A percentile compares a stretch with the other conserved stretches of the same genome.
Conservation (phyloP, 2,329 filamentous ascomycete species). For the Diaporthe sp. region DNA sequence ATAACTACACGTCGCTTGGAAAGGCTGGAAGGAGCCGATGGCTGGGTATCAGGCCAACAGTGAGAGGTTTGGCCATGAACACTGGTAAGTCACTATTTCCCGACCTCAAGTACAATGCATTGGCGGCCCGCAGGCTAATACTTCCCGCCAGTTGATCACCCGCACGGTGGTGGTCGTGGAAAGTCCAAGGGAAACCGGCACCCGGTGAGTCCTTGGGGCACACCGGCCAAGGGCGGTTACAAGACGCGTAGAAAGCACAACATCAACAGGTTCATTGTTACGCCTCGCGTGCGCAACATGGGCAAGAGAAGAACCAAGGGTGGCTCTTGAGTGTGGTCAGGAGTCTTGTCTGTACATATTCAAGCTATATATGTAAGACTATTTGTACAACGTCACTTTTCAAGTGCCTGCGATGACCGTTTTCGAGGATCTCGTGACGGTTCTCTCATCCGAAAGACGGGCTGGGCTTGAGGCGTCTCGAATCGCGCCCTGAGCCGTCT, state of each 20-base stretch:
- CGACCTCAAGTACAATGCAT: background rate
- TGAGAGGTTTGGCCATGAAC: conserved; percentile 99
- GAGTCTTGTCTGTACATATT: conserved; percentile 48
- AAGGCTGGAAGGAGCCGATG: conserved; percentile 95
- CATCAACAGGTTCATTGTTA: conserved; percentile 91
- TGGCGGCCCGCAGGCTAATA: conserved; percentile 33
- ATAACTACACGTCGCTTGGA: conserved; percentile 90
- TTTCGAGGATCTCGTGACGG: background rate
- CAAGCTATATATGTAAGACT: conserved; percentile 19
- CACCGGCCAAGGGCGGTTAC: conserved; percentile 88
- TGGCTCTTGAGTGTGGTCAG: conserved; percentile 19
- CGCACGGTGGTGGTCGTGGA: conserved; percentile 98
- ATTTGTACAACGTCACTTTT: conserved; percentile 25
- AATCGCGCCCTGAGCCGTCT: background rate
- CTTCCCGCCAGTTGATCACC: conserved; percentile 81
- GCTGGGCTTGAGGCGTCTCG: background rate
- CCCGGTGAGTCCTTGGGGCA: conserved; percentile 96
- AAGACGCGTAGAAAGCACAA: conserved; percentile 94
- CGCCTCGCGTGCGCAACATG: conserved; percentile 87
- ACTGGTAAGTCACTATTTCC: conserved; percentile 71
- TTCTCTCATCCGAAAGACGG: background rate
- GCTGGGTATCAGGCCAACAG: conserved; percentile 94
- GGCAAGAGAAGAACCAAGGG: conserved; percentile 83
- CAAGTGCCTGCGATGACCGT: background rate
- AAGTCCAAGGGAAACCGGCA: conserved; percentile 99